These are phyloP conservation scores for Xylaria hypoxylon DNA, from an alignment of 2,329 filamentous ascomycete genomes.

Conservation along the genomic window DNA sequence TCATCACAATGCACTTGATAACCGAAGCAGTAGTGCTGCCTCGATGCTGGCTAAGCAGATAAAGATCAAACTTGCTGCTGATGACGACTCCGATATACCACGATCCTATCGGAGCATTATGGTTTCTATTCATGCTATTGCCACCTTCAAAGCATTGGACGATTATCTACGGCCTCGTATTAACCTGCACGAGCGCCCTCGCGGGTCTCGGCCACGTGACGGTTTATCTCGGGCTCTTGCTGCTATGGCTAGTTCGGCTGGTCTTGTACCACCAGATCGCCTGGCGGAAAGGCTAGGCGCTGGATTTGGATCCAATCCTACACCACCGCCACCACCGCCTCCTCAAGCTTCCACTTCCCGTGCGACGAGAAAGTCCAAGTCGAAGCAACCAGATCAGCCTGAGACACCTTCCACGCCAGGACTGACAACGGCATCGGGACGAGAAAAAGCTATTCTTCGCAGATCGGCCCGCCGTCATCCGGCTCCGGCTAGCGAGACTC, in stretches of 20 bases:
- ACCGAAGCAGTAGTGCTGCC: constrained; percentile 87
- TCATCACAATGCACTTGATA: constrained; percentile 90
- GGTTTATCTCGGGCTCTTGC: constrained; percentile 77
- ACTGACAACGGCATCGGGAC: constrained; percentile 61
- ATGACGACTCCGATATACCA: constrained; percentile 91
- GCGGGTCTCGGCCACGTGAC: constrained; percentile 69
- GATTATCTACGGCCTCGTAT: constrained; percentile 95
- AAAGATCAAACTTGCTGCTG: constrained; percentile 86
- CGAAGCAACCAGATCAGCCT: constrained; percentile 58
- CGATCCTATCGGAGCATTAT: constrained; percentile 91
- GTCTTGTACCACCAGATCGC: constrained; percentile 65
- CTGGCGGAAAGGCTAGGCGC: constrained; percentile 59
- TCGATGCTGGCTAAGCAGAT: constrained; percentile 98
- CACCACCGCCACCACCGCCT: constrained; percentile 54
- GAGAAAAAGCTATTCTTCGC: constrained; percentile 69
- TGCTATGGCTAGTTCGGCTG: constrained; percentile 78
- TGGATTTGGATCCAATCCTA: constrained; percentile 54
- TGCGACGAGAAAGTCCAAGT: constrained; percentile 59
- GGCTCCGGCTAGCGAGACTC: constrained; percentile 61
- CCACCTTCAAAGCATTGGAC: constrained; percentile 95
- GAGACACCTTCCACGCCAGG: constrained; percentile 58
- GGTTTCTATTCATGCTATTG: constrained; percentile 98
- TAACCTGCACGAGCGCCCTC: constrained; percentile 79
- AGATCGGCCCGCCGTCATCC: constrained; percentile 73
- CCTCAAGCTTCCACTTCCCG: constrained; percentile 59